A percentile compares a stretch with the other conserved stretches of the same genome.
These are phyloP conservation scores for Stellera chamaejasme DNA, from an alignment of 345 rosid species.

Conservation along the genomic window DNA sequence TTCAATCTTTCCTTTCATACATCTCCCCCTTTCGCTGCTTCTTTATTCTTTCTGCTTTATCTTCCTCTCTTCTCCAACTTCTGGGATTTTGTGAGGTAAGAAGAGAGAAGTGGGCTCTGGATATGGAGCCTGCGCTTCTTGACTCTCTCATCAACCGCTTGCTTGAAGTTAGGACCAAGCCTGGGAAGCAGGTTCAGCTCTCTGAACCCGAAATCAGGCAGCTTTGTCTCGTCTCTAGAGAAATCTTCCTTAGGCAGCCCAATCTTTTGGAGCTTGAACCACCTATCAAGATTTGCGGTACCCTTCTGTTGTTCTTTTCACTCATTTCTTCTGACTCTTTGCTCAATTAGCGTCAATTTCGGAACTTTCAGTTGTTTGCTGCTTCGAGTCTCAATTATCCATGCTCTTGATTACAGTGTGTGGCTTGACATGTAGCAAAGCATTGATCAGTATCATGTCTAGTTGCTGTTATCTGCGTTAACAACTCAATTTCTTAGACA, in stretches of 20 bases:
- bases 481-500: no score
- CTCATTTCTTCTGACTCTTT: constrained; percentile 1
- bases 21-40: not conserved
- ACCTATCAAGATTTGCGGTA: constrained; percentile 84
- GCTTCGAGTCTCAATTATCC: not conserved
- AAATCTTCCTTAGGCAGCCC: constrained; percentile 66
- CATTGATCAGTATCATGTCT: no score
- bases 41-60: constrained; percentile 7
- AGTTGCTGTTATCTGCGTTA: no score
- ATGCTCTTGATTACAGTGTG: no score
- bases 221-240: constrained; percentile 55
- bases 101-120: not conserved
- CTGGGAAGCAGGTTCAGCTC: constrained; percentile 64
- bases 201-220: constrained; percentile 67
- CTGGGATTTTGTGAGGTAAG: not conserved
- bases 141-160: constrained; percentile 57
- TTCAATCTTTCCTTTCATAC: not conserved
- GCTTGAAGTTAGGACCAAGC: constrained; percentile 55
- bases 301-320: not conserved
- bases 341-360: constrained; percentile 11
- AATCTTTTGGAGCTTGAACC: constrained; percentile 73
- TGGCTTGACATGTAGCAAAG: no score
- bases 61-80: not conserved
- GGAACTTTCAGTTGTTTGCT: not conserved
- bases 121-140: constrained; percentile 44